These are phyloP conservation scores for Amanita subjunquillea DNA, from an alignment of 768 basidiomycete species.

Conservation along the genomic window DNA sequence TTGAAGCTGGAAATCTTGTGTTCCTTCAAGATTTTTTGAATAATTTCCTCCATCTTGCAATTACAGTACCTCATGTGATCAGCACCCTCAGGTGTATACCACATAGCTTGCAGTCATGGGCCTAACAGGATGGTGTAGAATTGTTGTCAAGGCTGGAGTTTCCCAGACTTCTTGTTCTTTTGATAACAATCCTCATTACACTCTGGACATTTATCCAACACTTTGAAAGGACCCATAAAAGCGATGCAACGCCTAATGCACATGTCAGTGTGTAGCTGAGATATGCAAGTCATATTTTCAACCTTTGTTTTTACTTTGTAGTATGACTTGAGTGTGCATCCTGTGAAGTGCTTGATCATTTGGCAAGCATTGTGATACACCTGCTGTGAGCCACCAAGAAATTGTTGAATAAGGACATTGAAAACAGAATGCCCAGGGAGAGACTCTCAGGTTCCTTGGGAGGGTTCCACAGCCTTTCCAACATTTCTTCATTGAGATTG, in stretches of 20 bases:
- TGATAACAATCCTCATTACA: background rate
- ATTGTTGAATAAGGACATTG: background rate
- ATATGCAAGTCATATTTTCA: background rate
- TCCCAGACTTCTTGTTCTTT: background rate
- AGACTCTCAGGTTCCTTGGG: background rate
- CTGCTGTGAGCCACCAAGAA: background rate
- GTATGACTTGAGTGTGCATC: background rate
- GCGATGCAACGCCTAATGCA: background rate
- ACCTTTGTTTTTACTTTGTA: background rate
- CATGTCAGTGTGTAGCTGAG: background rate
- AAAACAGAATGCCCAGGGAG: background rate
- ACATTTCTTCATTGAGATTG: background rate
- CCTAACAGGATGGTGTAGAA: slow-evolving; percentile 23
- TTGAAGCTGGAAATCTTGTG: slow-evolving; percentile 6
- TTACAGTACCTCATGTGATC: slow-evolving; percentile 10
- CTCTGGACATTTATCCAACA: background rate
- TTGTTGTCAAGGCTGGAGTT: slow-evolving; percentile 6
- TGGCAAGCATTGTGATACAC: slow-evolving; percentile 2
- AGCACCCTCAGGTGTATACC: slow-evolving; percentile 10
- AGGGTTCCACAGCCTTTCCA: slow-evolving; percentile 2
- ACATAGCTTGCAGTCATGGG: slow-evolving; percentile 23
- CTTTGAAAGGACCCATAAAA: background rate
- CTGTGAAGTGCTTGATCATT: background rate
- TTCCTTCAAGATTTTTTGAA: background rate
- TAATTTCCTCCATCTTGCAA: slow-evolving; percentile 5